Conservation (phyloP, 176 grass and related monocot genomes). For the Bothriochloa decipiens region DNA sequence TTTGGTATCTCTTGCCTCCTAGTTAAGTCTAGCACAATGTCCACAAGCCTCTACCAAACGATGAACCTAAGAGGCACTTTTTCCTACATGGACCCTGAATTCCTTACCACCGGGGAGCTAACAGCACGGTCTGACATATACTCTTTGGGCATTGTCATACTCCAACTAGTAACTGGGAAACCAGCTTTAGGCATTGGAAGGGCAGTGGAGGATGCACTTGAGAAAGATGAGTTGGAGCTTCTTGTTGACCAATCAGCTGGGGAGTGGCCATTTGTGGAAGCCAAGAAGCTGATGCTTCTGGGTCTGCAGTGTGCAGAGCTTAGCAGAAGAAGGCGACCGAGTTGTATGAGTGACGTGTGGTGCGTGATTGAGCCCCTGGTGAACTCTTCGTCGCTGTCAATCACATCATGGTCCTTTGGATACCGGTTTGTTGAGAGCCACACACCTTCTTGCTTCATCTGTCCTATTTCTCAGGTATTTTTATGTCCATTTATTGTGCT, state of each 20-base stretch:
- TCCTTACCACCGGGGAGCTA: slow-evolving; percentile 58
- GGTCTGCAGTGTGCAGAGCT: slow-evolving; percentile 74
- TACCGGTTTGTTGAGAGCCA: slow-evolving; percentile 12
- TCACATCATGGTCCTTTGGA: neutral
- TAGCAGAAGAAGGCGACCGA: slow-evolving; percentile 54
- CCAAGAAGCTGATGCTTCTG: slow-evolving; percentile 74
- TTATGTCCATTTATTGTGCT: slow-evolving; percentile 4
- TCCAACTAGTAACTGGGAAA: slow-evolving; percentile 69
- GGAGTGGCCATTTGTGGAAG: slow-evolving; percentile 79
- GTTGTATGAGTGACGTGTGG: slow-evolving; percentile 67
- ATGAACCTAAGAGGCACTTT: slow-evolving; percentile 54
- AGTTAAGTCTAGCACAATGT: slow-evolving; percentile 46
- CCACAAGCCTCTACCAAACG: slow-evolving; percentile 46
- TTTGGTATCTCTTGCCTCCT: slow-evolving; percentile 63
- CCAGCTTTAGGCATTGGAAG: slow-evolving; percentile 59
- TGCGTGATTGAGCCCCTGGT: slow-evolving; percentile 62
- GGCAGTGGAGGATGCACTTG: slow-evolving; percentile 64
- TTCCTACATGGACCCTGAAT: slow-evolving; percentile 76
- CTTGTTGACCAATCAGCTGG: slow-evolving; percentile 63
- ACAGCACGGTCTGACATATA: slow-evolving; percentile 75
- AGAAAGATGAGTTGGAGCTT: slow-evolving; percentile 44
- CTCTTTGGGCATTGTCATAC: slow-evolving; percentile 74
- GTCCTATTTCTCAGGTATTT: slow-evolving; percentile 81
- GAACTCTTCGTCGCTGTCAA: slow-evolving; percentile 39
- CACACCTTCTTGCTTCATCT: slow-evolving; percentile 65